These are phyloP conservation scores for Pythium sp. DNA, from an alignment of 352 stramenopile genomes.

Conservation along the genomic window DNA sequence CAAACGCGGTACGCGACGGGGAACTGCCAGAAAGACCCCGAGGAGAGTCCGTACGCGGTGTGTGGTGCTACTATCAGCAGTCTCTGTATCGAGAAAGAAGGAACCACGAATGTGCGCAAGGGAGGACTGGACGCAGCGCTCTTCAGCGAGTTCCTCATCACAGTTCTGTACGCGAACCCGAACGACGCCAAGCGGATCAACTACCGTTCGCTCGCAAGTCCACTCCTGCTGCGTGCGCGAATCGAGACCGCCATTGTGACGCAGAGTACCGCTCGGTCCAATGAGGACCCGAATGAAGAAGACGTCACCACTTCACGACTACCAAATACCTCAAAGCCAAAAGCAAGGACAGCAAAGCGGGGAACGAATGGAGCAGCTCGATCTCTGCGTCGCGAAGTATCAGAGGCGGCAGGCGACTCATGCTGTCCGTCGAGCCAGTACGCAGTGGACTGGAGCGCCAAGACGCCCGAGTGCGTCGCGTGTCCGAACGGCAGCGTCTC, in stretches of 20 bases:
- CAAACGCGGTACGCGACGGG: constrained; percentile 1
- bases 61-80: not conserved
- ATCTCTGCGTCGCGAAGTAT: not conserved
- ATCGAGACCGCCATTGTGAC: not conserved
- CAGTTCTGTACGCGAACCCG: not conserved
- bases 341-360: not conserved
- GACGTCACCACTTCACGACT: not conserved
- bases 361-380: not conserved
- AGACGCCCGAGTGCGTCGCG: not conserved
- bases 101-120: not conserved
- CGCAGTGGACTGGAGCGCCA: constrained; percentile 1
- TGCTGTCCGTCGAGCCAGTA: constrained; percentile 1
- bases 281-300: not conserved
- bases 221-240: not conserved
- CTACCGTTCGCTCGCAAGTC: not conserved
- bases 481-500: not conserved
- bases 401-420: not conserved
- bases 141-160: not conserved
- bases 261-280: not conserved
- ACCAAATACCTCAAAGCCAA: not conserved
- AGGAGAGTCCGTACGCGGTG: not conserved
- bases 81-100: constrained; percentile 1
- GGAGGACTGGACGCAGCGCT: not conserved
- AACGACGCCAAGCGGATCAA: not conserved
- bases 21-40: not conserved